phyloP scores from a whole-genome alignment of 2,329 filamentous ascomycete genomes.

The Trichoderma koningii region DNA sequence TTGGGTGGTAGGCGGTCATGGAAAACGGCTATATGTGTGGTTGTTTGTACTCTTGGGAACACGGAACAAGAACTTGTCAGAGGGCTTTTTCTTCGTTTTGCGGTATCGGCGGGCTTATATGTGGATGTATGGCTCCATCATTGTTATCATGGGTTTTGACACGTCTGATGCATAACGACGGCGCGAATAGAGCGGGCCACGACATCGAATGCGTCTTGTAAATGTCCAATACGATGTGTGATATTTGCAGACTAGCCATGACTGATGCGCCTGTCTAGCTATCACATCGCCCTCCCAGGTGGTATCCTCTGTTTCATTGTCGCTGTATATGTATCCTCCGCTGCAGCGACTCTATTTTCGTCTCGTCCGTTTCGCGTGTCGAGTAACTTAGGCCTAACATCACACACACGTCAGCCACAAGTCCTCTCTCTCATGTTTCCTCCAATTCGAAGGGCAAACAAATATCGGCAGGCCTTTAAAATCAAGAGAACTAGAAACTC shows the following conservation, averaged over 20 bases:
- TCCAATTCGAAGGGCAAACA: no score
- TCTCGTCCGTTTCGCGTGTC: neutral
- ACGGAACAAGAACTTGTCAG: slow-evolving; percentile 11
- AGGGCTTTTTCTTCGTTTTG: neutral
- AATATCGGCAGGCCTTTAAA: no score
- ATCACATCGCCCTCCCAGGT: neutral
- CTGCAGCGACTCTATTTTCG: neutral
- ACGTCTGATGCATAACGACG: neutral
- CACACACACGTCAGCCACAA: neutral
- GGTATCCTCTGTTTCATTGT: neutral
- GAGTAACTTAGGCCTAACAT: neutral
- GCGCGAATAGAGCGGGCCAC: slow-evolving; percentile 8
- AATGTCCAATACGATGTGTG: neutral
- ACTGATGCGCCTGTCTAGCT: neutral
- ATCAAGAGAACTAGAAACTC: neutral
- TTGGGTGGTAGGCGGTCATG: neutral
- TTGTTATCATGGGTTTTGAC: neutral
- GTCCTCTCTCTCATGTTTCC: neutral
- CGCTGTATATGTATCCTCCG: neutral
- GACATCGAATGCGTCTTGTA: neutral
- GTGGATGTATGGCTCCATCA: neutral
- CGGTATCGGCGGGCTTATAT: slow-evolving; percentile 10
- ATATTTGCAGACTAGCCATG: slow-evolving; percentile 1
- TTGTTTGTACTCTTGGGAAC: neutral
- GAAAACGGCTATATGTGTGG: neutral